These are phyloP conservation scores for Sabuloglossum arenarium DNA, from an alignment of 495 filamentous ascomycete species.

Conservation along the genomic window DNA sequence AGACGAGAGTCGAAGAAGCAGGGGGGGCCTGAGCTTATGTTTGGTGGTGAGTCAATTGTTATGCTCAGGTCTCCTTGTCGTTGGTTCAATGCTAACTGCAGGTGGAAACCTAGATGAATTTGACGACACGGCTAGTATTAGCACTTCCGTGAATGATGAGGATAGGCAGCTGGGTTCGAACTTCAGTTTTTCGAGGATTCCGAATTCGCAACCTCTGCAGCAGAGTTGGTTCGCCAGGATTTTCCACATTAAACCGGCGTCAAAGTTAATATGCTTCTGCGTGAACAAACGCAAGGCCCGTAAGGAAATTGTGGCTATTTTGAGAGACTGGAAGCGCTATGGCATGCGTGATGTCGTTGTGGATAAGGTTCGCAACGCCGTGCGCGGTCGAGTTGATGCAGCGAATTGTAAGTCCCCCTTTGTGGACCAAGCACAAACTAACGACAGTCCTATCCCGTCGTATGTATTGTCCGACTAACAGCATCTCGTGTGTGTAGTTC, in stretches of 20 bases:
- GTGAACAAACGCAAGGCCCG: slow-evolving; percentile 45
- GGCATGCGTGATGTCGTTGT: slow-evolving; percentile 58
- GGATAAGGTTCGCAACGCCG: slow-evolving; percentile 47
- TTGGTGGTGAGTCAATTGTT: neutral
- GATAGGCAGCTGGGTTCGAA: neutral
- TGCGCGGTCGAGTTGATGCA: slow-evolving; percentile 53
- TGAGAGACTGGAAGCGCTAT: slow-evolving; percentile 59
- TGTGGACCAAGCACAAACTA: too few species aligned
- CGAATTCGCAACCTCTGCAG: slow-evolving; percentile 22
- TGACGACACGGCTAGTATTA: neutral
- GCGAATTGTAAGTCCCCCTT: slow-evolving; percentile 65
- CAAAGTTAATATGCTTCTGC: slow-evolving; percentile 48
- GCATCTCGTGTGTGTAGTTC: slow-evolving; percentile 24
- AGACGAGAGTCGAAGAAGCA: neutral
- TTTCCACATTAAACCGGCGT: slow-evolving; percentile 72
- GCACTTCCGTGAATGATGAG: neutral
- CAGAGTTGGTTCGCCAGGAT: slow-evolving; percentile 75
- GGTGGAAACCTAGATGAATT: neutral
- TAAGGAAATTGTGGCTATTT: slow-evolving; percentile 48
- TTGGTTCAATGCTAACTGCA: neutral
- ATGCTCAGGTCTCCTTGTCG: neutral
- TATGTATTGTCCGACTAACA: neutral
- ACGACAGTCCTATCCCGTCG: slow-evolving; percentile 3
- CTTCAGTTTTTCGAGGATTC: too few species aligned
- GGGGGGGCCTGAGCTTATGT: neutral